Percentiles rank a stretch among this genome's conserved stretches.
These are phyloP conservation scores for Trypanosoma theileri DNA, from an alignment of 208 protist species.

Conservation along the genomic window DNA sequence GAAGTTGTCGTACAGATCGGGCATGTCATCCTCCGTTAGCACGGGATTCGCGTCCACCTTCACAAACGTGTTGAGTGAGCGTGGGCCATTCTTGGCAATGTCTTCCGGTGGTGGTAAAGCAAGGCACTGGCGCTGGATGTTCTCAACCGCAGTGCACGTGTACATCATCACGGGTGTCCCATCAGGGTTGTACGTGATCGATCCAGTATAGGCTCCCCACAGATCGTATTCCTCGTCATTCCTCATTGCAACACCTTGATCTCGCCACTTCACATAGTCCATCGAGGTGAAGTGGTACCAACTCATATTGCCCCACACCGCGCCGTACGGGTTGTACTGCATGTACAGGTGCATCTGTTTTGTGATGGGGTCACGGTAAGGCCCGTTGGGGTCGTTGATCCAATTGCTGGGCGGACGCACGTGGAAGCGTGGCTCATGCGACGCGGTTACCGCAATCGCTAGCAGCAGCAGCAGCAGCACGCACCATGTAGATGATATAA, in stretches of 20 bases:
- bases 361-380: constrained; percentile 59
- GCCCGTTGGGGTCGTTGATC: constrained; percentile 71
- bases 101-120: constrained; percentile 27
- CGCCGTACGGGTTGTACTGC: too few species aligned
- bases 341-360: too few species aligned
- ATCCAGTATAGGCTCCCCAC: constrained; percentile 47
- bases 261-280: constrained; percentile 61
- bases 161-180: constrained; percentile 45
- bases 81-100: constrained; percentile 17
- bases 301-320: constrained; percentile 53
- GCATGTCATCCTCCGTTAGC: constrained; percentile 38
- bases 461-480: background rate
- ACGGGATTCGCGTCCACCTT: constrained; percentile 44
- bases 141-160: constrained; percentile 45
- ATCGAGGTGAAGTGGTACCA: constrained; percentile 65
- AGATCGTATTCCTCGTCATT: constrained; percentile 54
- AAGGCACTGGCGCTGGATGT: constrained; percentile 56
- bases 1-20: constrained; percentile 30
- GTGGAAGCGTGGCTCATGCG: constrained; percentile 45
- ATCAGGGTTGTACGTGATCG: constrained; percentile 46
- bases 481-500: too few species aligned
- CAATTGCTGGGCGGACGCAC: constrained; percentile 47
- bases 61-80: constrained; percentile 31
- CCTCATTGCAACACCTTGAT: constrained; percentile 27
- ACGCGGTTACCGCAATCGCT: background rate